Base-by-base conservation (phyloP, 257 asterid species). In the Ocimum tenuiflorum region DNA sequence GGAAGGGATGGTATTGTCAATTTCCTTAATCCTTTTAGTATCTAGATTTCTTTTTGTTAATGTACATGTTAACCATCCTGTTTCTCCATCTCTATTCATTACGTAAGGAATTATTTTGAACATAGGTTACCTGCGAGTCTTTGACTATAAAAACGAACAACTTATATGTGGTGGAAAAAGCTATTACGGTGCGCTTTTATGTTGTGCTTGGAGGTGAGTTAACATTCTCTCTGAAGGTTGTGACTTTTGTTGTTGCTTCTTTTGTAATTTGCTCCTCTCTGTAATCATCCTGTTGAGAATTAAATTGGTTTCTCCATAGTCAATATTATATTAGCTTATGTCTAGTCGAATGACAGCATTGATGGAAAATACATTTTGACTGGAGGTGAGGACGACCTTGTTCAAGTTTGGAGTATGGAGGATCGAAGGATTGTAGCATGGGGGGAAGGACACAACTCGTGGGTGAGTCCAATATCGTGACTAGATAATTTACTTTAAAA, bases 401-500 rank as follows among this genome's bases (percentile, higher is more conserved):
- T 94, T 77, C 99, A 94, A 79, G 99, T 94, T 72, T 94, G 99
- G 99, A 90, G 99, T 68, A 86, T 94, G 97, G 99, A 88, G 48
- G 96, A 90, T 47, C 86, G 96, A 14, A 94, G 88, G 71, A 80
- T 94, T 83, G 96, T 94, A 39, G 99, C 99, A 19, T 94, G 97
- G 97, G 99, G 99, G 6, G 99, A 90, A 85, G 99, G 99, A 50
- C 99, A 94, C 75, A 90, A 81, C 73, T 94, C 99, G 48, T 94
- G 99, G 99, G 99, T 90, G 75, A 86, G 96, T 78, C 41, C 65
- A 41, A 15, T 39, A 12, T 62, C 18, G 9, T 43, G n/a, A 19
- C 2, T 27, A 27, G 2, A 27, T 27, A 2, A 27, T 27, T 27
- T 27, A 1, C 56, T 55, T 23, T 8, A 27, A 1, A 8, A 57